A percentile compares a stretch with the other conserved stretches of the same genome.
Conservation (phyloP, 495 filamentous ascomycete genomes). For the Cercophora newfieldiana region DNA sequence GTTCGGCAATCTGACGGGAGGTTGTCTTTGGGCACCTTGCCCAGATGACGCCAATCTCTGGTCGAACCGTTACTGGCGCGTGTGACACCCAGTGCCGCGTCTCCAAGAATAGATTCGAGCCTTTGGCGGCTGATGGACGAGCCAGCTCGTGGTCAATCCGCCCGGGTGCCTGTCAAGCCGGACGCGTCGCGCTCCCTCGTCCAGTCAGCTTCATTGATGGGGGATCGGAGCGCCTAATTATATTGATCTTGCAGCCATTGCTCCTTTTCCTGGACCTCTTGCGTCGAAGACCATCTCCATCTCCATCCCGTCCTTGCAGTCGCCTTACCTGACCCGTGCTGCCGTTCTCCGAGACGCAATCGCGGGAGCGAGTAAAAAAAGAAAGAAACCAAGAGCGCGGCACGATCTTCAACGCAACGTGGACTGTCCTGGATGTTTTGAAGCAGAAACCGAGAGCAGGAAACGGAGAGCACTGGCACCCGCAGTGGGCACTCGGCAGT, state of each 20-base stretch:
- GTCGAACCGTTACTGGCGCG: constrained; percentile 10
- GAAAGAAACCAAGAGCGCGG: neutral
- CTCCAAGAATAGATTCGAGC: constrained; percentile 16
- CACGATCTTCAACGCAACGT: neutral
- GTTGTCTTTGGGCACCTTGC: neutral
- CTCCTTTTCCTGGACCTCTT: constrained; percentile 14
- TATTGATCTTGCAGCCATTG: constrained; percentile 19
- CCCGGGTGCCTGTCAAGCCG: neutral
- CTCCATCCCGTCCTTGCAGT: constrained; percentile 12
- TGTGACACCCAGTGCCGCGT: neutral
- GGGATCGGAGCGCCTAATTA: constrained; percentile 25
- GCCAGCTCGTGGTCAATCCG: constrained; percentile 10
- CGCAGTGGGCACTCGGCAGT: neutral
- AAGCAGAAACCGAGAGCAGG: neutral
- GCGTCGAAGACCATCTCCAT: constrained; percentile 6
- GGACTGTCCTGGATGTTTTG: neutral
- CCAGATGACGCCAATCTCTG: constrained; percentile 14
- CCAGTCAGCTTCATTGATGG: constrained; percentile 14
- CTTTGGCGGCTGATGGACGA: constrained; percentile 18
- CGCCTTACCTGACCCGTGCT: neutral
- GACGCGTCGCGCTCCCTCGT: constrained; percentile 22
- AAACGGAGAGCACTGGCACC: neutral
- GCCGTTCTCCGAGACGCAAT: neutral
- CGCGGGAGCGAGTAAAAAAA: neutral
- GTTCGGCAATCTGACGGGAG: constrained; percentile 15